phyloP scores from a whole-genome alignment of 345 rosid species.

The Sonneratia alba region DNA sequence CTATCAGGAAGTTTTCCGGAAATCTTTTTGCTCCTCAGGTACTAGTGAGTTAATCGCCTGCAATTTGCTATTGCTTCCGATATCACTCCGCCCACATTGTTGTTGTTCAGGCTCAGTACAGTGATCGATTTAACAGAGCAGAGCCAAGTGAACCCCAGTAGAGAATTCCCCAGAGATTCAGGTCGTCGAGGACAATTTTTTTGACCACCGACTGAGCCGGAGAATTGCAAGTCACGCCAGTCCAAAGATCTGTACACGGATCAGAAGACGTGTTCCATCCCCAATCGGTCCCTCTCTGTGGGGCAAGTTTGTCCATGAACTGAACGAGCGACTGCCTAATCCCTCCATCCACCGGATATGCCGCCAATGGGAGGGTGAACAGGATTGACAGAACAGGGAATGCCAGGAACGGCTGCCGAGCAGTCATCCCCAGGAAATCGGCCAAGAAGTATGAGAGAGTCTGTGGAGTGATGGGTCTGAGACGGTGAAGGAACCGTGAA shows the following conservation, averaged over 20 bases:
- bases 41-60: conserved; percentile 36
- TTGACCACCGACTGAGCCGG: conserved; percentile 22
- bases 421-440: conserved; percentile 5
- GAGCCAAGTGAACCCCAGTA: conserved; percentile 21
- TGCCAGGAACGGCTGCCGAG: conserved; percentile 11
- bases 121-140: conserved; percentile 26
- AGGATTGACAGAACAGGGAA: conserved; percentile 19
- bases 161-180: conserved; percentile 34
- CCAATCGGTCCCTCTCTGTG: conserved; percentile 20
- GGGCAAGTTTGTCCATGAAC: conserved; percentile 41
- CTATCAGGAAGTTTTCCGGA: conserved; percentile 37
- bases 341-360: conserved; percentile 24
- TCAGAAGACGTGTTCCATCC: conserved; percentile 48
- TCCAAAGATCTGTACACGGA: conserved; percentile 46
- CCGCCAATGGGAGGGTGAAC: conserved; percentile 15
- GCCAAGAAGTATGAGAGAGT: not conserved
- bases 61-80: conserved; percentile 35
- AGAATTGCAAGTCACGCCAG: conserved; percentile 29
- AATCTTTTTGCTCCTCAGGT: conserved; percentile 26
- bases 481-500: not conserved
- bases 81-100: conserved; percentile 26
- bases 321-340: conserved; percentile 28
- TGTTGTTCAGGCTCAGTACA: conserved; percentile 34
- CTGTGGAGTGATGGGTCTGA: not conserved
- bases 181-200: conserved; percentile 35